Conservation (phyloP, 108 stramenopile genomes). For the Pseudonitzschia multiseries region DNA sequence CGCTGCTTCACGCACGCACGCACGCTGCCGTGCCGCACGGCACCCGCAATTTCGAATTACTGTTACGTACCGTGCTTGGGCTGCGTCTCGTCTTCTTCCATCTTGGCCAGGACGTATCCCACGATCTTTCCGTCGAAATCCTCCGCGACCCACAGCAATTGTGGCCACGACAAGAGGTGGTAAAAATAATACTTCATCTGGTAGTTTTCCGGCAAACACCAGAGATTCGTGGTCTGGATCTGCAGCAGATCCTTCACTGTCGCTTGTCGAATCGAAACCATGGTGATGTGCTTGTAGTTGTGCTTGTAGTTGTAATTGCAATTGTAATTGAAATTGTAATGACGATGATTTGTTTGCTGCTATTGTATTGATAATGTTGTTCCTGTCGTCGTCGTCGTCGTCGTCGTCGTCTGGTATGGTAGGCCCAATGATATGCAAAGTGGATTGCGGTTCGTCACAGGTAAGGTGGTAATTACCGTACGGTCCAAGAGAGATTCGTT, state of each 20-base stretch:
- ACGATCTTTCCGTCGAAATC: slow-evolving; percentile 93
- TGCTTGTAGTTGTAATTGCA: background rate
- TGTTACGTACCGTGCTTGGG: slow-evolving; percentile 41
- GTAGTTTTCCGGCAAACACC: slow-evolving; percentile 99
- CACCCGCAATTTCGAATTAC: too few species aligned
- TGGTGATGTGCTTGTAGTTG: slow-evolving; percentile 32
- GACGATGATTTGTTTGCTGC: too few species aligned
- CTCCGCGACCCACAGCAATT: slow-evolving; percentile 97
- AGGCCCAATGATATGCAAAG: too few species aligned
- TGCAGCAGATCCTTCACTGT: slow-evolving; percentile 90
- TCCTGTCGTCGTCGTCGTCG: too few species aligned
- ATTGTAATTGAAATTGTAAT: background rate
- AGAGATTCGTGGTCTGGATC: slow-evolving; percentile 97
- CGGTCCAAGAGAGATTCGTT: too few species aligned
- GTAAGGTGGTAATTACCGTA: too few species aligned
- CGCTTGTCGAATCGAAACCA: slow-evolving; percentile 91
- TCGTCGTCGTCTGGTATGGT: too few species aligned
- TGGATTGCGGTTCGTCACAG: too few species aligned
- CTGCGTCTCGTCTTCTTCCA: slow-evolving; percentile 89
- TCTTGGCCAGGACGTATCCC: slow-evolving; percentile 98
- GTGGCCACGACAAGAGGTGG: slow-evolving; percentile 97
- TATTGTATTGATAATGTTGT: too few species aligned
- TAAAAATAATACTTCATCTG: slow-evolving; percentile 98
- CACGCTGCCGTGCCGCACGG: too few species aligned
- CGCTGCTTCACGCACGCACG: too few species aligned